Evolutionary conservation across 2,329 filamentous ascomycete species (phyloP), one percentile per base, ranked within the genome.

Genomic region (Hypoxylon sp.): DNA sequence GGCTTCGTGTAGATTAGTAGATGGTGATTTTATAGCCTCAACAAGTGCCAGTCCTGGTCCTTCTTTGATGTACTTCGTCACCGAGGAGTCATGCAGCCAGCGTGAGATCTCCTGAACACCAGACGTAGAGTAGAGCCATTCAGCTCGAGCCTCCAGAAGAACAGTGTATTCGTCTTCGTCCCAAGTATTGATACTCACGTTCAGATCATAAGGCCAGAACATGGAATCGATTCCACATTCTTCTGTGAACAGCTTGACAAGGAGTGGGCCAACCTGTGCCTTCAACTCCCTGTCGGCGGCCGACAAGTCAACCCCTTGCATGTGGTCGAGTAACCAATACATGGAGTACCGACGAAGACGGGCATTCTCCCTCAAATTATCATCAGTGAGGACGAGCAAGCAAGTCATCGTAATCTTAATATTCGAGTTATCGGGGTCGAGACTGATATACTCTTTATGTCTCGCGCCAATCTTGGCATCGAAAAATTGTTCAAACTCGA

Each of bases 401-500:
- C 62, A 71, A 9, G 62, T 60, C 3, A 66, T 37, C 3, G 60
- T 62, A 9, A 71, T 61, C 11, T 59, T 66, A 19, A 68, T 62
- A 6, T 70, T 50, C 1, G 61, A 62, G 26, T 71, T 71, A 6
- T 71, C 65, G 0, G 60, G 59, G 21, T 73, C 70, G 8, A 66
- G 45, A 32, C 61, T 64, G 27, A 72, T 70, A 35, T 61, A 66
- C 17, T 67, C 62, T 41, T 67, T 68, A 2, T 63, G 56, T 15
- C 54, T 51, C 6, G 63, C 64, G 13, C 64, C 61, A 4, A 67
- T 20, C 43, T 69, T 71, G 7, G 50, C 37, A 2, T 66, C 48
- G 36, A 72, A 69, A 35, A 71, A 72, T 0, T 65, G 48, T 2
- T 71, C 65, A 26, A 72, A 71, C 1, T 65, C 67, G 19, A 72